Percentiles rank a stretch among this genome's conserved stretches.
Conservation (phyloP, 441 rosid species). For the Geranium incanum region DNA sequence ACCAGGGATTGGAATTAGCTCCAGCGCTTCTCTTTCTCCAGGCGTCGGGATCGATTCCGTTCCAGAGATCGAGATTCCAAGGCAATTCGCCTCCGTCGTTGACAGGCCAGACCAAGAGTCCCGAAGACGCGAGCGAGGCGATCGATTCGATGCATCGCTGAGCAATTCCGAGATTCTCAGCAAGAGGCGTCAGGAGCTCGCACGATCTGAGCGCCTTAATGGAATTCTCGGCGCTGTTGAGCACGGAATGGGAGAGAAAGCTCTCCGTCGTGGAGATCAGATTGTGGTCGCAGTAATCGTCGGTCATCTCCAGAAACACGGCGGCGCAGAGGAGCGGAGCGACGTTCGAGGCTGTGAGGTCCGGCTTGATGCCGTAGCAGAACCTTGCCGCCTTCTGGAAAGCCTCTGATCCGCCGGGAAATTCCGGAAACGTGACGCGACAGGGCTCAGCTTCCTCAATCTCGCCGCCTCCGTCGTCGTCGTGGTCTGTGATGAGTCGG, state of each 20-base stretch:
- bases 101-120: constrained; percentile 89
- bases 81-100: constrained; percentile 22
- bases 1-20: constrained; percentile 33
- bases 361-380: constrained; percentile 67
- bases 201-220: constrained; percentile 56
- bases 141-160: constrained; percentile 44
- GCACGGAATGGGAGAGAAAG: constrained; percentile 43
- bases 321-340: constrained; percentile 67
- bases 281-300: constrained; percentile 51
- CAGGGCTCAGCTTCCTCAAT: constrained; percentile 19
- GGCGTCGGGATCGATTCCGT: constrained; percentile 33
- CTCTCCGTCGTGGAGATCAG: constrained; percentile 48
- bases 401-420: constrained; percentile 63
- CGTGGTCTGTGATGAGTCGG: constrained; percentile 45
- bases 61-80: constrained; percentile 42
- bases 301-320: constrained; percentile 61
- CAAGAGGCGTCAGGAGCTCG: constrained; percentile 35
- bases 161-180: constrained; percentile 42
- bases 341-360: constrained; percentile 39
- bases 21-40: constrained; percentile 22
- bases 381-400: constrained; percentile 63
- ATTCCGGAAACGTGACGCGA: constrained; percentile 37
- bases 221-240: constrained; percentile 46
- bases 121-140: constrained; percentile 49
- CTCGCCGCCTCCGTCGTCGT: constrained; percentile 34